Base-by-base conservation (phyloP, 768 basidiomycete species). In the Trametes gibbosa region DNA sequence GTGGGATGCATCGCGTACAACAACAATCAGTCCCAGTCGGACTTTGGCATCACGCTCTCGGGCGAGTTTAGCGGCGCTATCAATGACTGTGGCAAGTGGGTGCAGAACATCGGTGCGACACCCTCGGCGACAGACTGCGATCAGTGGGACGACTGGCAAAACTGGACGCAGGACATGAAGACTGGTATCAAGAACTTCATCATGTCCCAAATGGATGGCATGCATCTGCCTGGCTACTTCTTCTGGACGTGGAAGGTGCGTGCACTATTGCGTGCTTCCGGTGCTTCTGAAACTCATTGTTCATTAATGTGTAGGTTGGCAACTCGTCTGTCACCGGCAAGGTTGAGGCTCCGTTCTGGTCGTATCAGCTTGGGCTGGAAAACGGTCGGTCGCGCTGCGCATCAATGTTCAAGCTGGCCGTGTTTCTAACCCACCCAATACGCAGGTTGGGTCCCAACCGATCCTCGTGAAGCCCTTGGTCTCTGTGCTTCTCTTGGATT, bases 191-290 rank as follows among this genome's bases (percentile, higher is more conserved):
- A 72, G 71, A 69, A 76, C 63, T 82, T 84, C 63, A 75, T 79
- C 6, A 70, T 80, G 65, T 78, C 82, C 21, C 77, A 78, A 57
- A 89, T 89, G 86, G 87, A 89, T 59, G 82, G 85, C 2, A 74
- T 86, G 61, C 78, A 81, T 63, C 79, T 63, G 24, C 66, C 65
- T 2, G 68, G 88, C 59, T 88, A 79, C 76, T 89, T 85, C 74
- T 90, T 81, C 78, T 90, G 88, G 89, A 89, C 86, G 8, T 89
- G 88, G 89, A 89, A 87, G 79, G 80, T 80, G 43, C 19, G 42
- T 59, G 17, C 16, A 35, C 23, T 13, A 21, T 23, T 39, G 23
- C 16, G 17, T 21, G n/a, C 46, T 43, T 29, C 45, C 9, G 1
- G 32, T 16, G 42, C 25, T 35, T 53, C 56, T 53, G 54, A 32